A percentile compares a stretch with the other conserved stretches of the same genome.
Conservation (phyloP, 305 asterid species). For the Stenogyne calaminthoides region DNA sequence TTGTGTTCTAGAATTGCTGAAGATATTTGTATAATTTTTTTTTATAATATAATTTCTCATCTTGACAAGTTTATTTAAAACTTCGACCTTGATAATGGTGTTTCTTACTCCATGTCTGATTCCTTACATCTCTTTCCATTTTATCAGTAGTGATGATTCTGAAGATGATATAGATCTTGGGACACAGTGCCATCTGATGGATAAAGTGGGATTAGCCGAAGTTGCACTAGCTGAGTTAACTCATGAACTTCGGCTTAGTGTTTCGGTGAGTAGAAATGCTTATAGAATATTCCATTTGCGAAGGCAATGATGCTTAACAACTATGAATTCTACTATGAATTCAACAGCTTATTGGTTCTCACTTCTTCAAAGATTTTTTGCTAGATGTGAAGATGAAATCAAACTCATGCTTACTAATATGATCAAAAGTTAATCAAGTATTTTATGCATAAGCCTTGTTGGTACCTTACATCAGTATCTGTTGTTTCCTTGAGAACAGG, state of each 20-base stretch:
- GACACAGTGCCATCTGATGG: slow-evolving; percentile 58
- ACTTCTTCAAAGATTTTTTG: not conserved
- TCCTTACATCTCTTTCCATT: slow-evolving; percentile 12
- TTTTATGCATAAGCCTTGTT: slow-evolving; percentile 1
- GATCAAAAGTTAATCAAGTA: slow-evolving; percentile 17
- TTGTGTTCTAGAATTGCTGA: slow-evolving; percentile 23
- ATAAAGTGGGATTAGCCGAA: slow-evolving; percentile 59
- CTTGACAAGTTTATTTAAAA: not conserved
- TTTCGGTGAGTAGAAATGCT: slow-evolving; percentile 54
- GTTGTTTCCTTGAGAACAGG: slow-evolving; percentile 50
- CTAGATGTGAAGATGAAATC: slow-evolving; percentile 2
- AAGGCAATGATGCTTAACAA: slow-evolving; percentile 13
- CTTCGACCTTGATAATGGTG: slow-evolving; percentile 6
- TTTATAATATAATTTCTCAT: slow-evolving; percentile 1
- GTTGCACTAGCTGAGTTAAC: slow-evolving; percentile 68
- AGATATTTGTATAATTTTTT: not conserved
- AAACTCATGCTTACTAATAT: slow-evolving; percentile 22
- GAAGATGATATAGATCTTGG: slow-evolving; percentile 44
- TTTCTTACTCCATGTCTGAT: slow-evolving; percentile 7
- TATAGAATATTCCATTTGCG: slow-evolving; percentile 2
- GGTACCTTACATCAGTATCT: slow-evolving; percentile 26
- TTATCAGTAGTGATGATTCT: slow-evolving; percentile 61
- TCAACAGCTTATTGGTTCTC: slow-evolving; percentile 14
- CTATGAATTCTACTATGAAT: slow-evolving; percentile 6
- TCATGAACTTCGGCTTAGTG: slow-evolving; percentile 55